Evolutionary conservation across 306 rosid genomes (phyloP), one percentile per base, ranked within the genome.

Genomic region (Lithocarpus polystachyus): DNA sequence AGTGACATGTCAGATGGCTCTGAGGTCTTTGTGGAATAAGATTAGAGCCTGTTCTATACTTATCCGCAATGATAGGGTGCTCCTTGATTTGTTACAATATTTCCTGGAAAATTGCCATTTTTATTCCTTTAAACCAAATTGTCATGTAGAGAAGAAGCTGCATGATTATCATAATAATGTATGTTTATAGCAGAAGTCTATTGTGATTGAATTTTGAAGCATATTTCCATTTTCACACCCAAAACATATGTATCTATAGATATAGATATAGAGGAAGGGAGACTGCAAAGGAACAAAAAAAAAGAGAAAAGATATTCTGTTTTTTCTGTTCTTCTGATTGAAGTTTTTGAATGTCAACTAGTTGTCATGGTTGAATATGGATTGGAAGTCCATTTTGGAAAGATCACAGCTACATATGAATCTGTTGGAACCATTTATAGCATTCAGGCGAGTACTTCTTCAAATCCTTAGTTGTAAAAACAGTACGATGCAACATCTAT

Each of bases 361-460:
- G 99, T 82, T 92, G 82, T 91, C 97, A 51, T 82, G 87, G 88
- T 77, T 94, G 86, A 88, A 89, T 65, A 69, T 35, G 87, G 92
- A 92, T 68, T 94, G 97, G 97, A 75, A 69, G 84, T 88, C 88
- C 80, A 92, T 91, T 84, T 84, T 92, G 89, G 87, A 89, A 83
- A 85, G 88, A 82, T 80, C 87, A 62, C 95, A 92, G 78, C 85
- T 89, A 37, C 99, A 94, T 84, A 92, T 94, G 97, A 87, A 87
- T 84, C 85, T 94, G 77, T 83, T 94, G 74, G 97, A 92, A 81
- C 99, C 99, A 57, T 94, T 94, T 83, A 86, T 94, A 79, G 97
- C 95, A 37, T 94, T 92, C 82, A 89, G 97, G 59, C 89, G 91
- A 79, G 97, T 89, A 81, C 89, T 94, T 71, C 95, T 91, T 81